Base-by-base conservation (phyloP, 2,329 filamentous ascomycete genomes). In the Aspergillus ochraceus region DNA sequence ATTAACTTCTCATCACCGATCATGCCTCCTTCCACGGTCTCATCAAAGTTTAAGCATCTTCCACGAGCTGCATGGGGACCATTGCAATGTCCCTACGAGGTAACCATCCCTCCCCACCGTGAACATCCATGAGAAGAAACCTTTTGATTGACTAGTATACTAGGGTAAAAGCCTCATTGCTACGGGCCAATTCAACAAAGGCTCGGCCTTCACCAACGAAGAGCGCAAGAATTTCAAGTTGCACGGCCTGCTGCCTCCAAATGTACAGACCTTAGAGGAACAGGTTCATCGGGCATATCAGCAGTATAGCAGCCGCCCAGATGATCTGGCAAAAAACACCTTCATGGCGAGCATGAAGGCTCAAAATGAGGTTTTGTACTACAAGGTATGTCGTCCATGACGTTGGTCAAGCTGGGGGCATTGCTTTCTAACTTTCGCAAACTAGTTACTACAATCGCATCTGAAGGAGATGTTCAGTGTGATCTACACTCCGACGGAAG, bases 401-500 rank as follows among this genome's bases (percentile, higher is more conserved):
- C 42, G 9, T 17, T 45, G 8, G 36, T 49, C 9, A 12, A 19
- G 14, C 2, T 19, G 10, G 26, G 11, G 42, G 2, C 8, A 9
- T 6, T 30, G 22, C 20, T 59, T 19, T 58, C 30, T 49, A 20
- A 53, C 19, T 4, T 10, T 26, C 24, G 6, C 36, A 9, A 36
- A 8, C 10, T 60, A 91, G 84, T 82, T 96, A 10, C 81, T 95
- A 8, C 84, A 90, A 71, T 86, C 90, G 4, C 88, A 96, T 68
- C 77, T 96, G 20, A 88, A 90, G 64, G 91, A 96, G 71, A 95
- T 96, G 90, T 93, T 96, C 70, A 87, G 88, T 46, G 80, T 96
- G n/a, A 90, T 96, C 29, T 97, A 96, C 71, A 96, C 92, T 0
- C 92, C 92, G 0, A 96, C 92, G 0, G 92, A 96, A 76, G 91